Conservation (phyloP, 1,139 yeast genomes). For the Tardiomyces depauwii region DNA sequence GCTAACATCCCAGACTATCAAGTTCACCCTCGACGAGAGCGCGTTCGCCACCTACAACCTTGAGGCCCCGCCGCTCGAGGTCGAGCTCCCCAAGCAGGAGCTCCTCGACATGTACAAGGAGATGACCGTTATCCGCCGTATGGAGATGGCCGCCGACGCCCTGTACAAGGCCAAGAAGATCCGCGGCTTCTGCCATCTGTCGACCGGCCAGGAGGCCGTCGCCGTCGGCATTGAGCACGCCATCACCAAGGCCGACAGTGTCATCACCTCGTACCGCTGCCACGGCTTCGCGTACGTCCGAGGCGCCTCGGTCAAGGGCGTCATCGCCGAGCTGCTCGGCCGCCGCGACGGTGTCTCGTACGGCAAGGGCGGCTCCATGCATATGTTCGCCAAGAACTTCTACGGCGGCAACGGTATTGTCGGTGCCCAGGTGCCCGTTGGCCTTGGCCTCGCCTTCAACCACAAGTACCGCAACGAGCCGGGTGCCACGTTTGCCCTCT, state of each 20-base stretch:
- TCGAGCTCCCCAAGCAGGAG: slow-evolving; percentile 69
- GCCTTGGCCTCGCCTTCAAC: slow-evolving; percentile 95
- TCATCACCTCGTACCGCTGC: slow-evolving; percentile 96
- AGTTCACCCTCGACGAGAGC: slow-evolving; percentile 53
- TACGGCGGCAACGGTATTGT: slow-evolving; percentile 99
- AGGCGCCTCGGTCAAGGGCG: slow-evolving; percentile 84
- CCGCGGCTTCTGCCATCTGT: slow-evolving; percentile 97
- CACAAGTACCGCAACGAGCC: slow-evolving; percentile 79
- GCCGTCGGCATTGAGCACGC: slow-evolving; percentile 98
- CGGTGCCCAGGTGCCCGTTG: slow-evolving; percentile 98
- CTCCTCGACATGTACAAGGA: slow-evolving; percentile 92
- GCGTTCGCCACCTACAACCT: slow-evolving; percentile 83
- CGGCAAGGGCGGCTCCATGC: slow-evolving; percentile 99
- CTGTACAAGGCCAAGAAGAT: slow-evolving; percentile 96
- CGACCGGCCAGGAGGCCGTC: slow-evolving; percentile 98
- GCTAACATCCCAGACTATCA: slow-evolving; percentile 10
- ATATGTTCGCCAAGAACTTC: slow-evolving; percentile 90
- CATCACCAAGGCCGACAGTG: slow-evolving; percentile 69
- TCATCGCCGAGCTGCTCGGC: slow-evolving; percentile 94
- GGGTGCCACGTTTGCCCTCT: slow-evolving; percentile 75
- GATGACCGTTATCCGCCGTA: slow-evolving; percentile 84
- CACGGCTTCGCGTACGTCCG: slow-evolving; percentile 97
- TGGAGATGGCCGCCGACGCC: slow-evolving; percentile 99
- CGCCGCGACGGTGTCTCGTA: slow-evolving; percentile 87
- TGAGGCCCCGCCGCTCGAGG: slow-evolving; percentile 47